A percentile compares a stretch with the other conserved stretches of the same genome.
Conservation (phyloP, 768 basidiomycete species). For the Leucocoprinus leucothites region DNA sequence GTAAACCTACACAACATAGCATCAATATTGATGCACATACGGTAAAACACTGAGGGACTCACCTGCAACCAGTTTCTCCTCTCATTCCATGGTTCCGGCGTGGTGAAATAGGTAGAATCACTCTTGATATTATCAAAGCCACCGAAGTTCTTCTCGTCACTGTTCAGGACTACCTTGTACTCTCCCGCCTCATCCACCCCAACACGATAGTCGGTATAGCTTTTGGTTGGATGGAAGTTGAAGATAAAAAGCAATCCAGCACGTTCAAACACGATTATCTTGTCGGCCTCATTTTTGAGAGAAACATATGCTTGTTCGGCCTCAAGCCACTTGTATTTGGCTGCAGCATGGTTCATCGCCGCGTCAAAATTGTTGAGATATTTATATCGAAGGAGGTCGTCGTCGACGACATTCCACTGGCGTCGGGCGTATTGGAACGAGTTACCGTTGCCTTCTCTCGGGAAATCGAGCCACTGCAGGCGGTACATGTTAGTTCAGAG, state of each 20-base stretch:
- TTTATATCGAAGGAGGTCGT: slow-evolving; percentile 80
- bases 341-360: slow-evolving; percentile 86
- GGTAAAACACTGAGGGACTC: slow-evolving; percentile 15
- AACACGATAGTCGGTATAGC: slow-evolving; percentile 91
- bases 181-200: slow-evolving; percentile 85
- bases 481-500: too few relatives aligned
- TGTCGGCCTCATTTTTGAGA: slow-evolving; percentile 91
- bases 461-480: slow-evolving; percentile 98
- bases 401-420: slow-evolving; percentile 95
- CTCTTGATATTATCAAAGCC: slow-evolving; percentile 81
- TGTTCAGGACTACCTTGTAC: slow-evolving; percentile 77
- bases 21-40: neutral
- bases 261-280: slow-evolving; percentile 91
- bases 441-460: slow-evolving; percentile 91
- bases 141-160: slow-evolving; percentile 85
- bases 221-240: slow-evolving; percentile 93
- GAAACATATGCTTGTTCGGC: slow-evolving; percentile 90
- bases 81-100: slow-evolving; percentile 87
- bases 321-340: slow-evolving; percentile 80
- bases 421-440: slow-evolving; percentile 97
- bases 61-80: slow-evolving; percentile 90
- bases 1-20: slow-evolving; percentile 50
- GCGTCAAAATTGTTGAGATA: slow-evolving; percentile 93
- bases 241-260: slow-evolving; percentile 93
- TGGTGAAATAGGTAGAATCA: slow-evolving; percentile 71